Evolutionary conservation across 2,329 filamentous ascomycete species (phyloP), one percentile per base, ranked within the genome.

Genomic region (Cladophialophora psammophila): DNA sequence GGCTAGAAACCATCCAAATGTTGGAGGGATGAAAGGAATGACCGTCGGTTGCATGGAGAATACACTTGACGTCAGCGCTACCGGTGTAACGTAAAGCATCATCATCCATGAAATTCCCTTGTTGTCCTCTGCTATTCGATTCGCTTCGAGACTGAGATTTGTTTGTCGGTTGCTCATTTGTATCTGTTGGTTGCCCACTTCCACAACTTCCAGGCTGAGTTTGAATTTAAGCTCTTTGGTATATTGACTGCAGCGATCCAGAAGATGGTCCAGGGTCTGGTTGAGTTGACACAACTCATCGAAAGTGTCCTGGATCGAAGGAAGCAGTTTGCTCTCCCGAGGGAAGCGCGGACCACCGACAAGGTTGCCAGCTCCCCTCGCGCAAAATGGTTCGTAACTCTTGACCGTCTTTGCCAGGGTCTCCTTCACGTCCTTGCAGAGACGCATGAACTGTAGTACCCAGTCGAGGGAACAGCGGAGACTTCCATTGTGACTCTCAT

Each of bases 11-110:
- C 12, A 60, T 9, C 18, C 31, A 52, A 45, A 34, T 15, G 35
- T 60, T 9, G 58, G 20, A 18, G 58, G 26, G 8, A 60, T 31
- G 42, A 60, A 52, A 26, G 58, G 40, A 12, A 45, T 18, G 40
- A 48, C 58, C 10, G 20, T 60, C 13, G 55, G 35, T 10, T 35
- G 35, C 58, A 60, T 60, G 20, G 58, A 60, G 26, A 60, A 60
- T 15, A 60, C 18, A 26, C 38, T 48, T 42, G 58, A 34, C 34
- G 58, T n/a, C 26, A 60, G 40, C 42, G 58, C 58, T 6, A 60
- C 10, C 18, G 58, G 58, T 7, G 58, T 42, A 18, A 60, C 58
- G 40, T 13, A 48, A 12, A 60, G 26, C 31, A 56, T 35, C 15
- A 35, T 56, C 2, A 56, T 56, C 45, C 45, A 50, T 26, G 45